A percentile compares a stretch with the other conserved stretches of the same genome.
Evolutionary conservation across 768 basidiomycete species (phyloP).

Genomic region (Cyclocybe cylindracea): DNA sequence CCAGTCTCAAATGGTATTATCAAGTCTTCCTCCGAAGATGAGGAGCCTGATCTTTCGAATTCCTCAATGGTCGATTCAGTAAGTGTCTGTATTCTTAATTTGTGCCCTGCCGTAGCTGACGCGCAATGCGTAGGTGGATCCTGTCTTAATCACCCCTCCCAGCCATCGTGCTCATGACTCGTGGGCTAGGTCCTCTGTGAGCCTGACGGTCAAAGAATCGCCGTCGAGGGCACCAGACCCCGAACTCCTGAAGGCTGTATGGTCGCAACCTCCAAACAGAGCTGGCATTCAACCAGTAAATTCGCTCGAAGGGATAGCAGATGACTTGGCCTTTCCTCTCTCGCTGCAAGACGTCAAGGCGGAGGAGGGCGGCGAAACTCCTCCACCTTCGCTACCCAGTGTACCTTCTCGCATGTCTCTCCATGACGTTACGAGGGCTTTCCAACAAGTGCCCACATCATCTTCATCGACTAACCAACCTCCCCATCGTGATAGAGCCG

Average conservation of each 20-base stretch:
- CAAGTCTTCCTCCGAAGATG: constrained; percentile 1
- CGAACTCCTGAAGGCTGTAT: constrained; percentile 83
- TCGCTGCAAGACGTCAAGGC: constrained; percentile 85
- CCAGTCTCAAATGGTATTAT: constrained; percentile 1
- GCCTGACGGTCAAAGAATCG: constrained; percentile 64
- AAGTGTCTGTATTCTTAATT: constrained; percentile 23
- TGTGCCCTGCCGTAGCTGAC: constrained; percentile 11
- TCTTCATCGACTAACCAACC: constrained; percentile 44
- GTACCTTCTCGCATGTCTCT: constrained; percentile 76
- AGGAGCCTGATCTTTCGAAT: constrained; percentile 14
- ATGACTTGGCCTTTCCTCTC: constrained; percentile 80
- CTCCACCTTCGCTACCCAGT: constrained; percentile 59
- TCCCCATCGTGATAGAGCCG: constrained; percentile 34
- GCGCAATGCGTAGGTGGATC: constrained; percentile 36
- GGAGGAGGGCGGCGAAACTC: constrained; percentile 74
- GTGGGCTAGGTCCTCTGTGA: constrained; percentile 59
- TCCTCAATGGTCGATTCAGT: constrained; percentile 54
- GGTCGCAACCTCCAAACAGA: constrained; percentile 79
- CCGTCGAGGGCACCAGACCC: constrained; percentile 72
- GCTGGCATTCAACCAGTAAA: constrained; percentile 69
- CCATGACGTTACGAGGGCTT: constrained; percentile 82
- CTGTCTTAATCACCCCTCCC: constrained; percentile 48
- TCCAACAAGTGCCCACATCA: constrained; percentile 78
- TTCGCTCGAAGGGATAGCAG: constrained; percentile 81
- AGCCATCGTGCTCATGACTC: constrained; percentile 39